Evolutionary conservation across 345 rosid genomes (phyloP), one percentile per base, ranked within the genome.

Genomic region (Carallia pectinifolia): DNA sequence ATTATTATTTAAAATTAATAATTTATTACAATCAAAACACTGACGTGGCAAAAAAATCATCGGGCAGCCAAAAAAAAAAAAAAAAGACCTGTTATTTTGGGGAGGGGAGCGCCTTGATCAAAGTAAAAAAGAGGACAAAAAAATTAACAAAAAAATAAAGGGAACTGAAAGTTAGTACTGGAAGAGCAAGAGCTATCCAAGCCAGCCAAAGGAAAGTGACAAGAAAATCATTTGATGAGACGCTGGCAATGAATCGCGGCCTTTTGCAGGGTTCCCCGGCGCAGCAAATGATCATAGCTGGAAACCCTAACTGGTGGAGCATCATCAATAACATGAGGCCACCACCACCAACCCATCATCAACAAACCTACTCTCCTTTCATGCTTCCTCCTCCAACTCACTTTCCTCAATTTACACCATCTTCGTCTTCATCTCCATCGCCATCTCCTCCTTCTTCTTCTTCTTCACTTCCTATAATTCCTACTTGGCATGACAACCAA

Each of bases 221-320:
- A 6, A 27, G 7, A n/a, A 33, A 7, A 18, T n/a, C 36, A 18
- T 7, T 16, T 36, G 61, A 27, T 18, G 72, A 70, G 23, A 23
- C 23, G 23, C 23, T 23, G 66, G 70, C 59, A 39, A 92, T 90
- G 96, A 88, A 92, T 76, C 76, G 87, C 81, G 89, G 90, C 40
- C 87, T 82, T 62, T 74, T 89, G 81, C 89, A 89, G 80, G 87
- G 86, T 77, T 88, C 96, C 60, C 89, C 92, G 75, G 89, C 88
- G 73, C 92, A 87, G 69, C 92, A 87, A 85, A 74, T 92, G 83
- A 86, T 23, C 23, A 23, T 87, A 86, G 79, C 92, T 73, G 94
- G 91, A 74, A 92, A 86, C 92, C 91, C 91, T 85, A 92, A 80
- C 71, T 87, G 85, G 92, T 90, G 96, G 94, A 88, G 77, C 80